Percentiles rank a stretch among this genome's conserved stretches.
These are phyloP conservation scores for Bipolaris zeicola DNA, from an alignment of 2,329 filamentous ascomycete genomes.

Conservation along the genomic window DNA sequence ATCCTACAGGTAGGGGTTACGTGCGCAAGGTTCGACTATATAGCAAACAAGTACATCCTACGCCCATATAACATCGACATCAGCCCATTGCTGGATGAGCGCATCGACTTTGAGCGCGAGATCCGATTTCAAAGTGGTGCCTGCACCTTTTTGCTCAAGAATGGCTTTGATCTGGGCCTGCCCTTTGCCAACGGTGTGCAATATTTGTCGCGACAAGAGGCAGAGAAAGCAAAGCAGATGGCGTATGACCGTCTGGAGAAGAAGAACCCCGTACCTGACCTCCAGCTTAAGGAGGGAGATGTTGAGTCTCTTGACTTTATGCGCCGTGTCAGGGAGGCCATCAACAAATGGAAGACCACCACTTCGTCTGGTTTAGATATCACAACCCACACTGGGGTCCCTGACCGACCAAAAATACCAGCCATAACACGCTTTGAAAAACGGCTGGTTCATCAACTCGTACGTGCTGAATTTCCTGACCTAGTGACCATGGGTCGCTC, in stretches of 20 bases:
- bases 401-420: conserved; percentile 17
- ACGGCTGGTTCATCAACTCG: conserved; percentile 67
- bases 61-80: conserved; percentile 70
- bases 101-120: conserved; percentile 64
- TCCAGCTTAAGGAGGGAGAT: conserved; percentile 60
- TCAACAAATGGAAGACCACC: conserved; percentile 53
- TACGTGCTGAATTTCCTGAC: conserved; percentile 65
- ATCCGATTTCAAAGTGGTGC: conserved; percentile 65
- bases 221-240: conserved; percentile 54
- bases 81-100: conserved; percentile 60
- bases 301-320: conserved; percentile 60
- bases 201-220: conserved; percentile 67
- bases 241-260: conserved; percentile 52
- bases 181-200: conserved; percentile 63
- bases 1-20: conserved; percentile 72
- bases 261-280: conserved; percentile 45
- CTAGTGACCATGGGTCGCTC: conserved; percentile 51
- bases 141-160: conserved; percentile 63
- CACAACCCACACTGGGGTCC: conserved; percentile 36
- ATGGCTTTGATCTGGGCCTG: conserved; percentile 63
- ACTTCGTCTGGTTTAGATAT: conserved; percentile 30
- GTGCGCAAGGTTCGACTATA: conserved; percentile 63
- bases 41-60: conserved; percentile 57
- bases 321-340: conserved; percentile 51
- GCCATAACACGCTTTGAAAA: conserved; percentile 61